Conservation (phyloP, 2,329 filamentous ascomycete species). For the Paecilomyces sp. region DNA sequence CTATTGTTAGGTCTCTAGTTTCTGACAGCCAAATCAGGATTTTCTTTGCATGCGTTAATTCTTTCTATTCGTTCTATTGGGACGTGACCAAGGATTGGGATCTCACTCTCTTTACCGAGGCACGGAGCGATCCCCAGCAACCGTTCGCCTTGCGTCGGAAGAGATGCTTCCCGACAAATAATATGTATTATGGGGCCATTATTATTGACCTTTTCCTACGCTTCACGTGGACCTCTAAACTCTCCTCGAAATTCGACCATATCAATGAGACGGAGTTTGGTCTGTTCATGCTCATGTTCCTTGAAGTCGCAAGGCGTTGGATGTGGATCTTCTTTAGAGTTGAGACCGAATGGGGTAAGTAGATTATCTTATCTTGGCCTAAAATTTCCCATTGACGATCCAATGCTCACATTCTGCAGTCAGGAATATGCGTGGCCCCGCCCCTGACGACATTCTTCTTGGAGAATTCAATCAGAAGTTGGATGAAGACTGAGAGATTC, state of each 20-base stretch:
- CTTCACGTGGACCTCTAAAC: slow-evolving; percentile 86
- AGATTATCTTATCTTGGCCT: slow-evolving; percentile 10
- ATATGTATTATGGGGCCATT: slow-evolving; percentile 78
- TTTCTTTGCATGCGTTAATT: slow-evolving; percentile 70
- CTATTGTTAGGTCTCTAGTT: background rate
- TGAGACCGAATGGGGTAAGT: slow-evolving; percentile 82
- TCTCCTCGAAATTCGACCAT: slow-evolving; percentile 73
- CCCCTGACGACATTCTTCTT: slow-evolving; percentile 64
- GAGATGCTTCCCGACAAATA: slow-evolving; percentile 63
- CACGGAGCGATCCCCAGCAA: slow-evolving; percentile 56
- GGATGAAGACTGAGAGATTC: slow-evolving; percentile 47
- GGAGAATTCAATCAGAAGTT: slow-evolving; percentile 64
- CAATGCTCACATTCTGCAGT: slow-evolving; percentile 24
- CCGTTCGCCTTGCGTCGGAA: slow-evolving; percentile 71
- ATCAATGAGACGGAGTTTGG: slow-evolving; percentile 81
- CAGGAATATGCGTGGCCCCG: slow-evolving; percentile 49
- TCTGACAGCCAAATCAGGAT: slow-evolving; percentile 47
- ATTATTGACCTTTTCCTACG: slow-evolving; percentile 70
- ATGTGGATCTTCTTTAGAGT: slow-evolving; percentile 96
- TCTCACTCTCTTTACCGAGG: slow-evolving; percentile 66
- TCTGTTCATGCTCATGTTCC: slow-evolving; percentile 77
- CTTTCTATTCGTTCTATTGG: slow-evolving; percentile 97
- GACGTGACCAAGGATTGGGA: slow-evolving; percentile 97
- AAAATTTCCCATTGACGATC: background rate
- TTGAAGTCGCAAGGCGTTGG: slow-evolving; percentile 86